These are phyloP conservation scores for Microstegium vimineum DNA, from an alignment of 176 grass and related monocot species.

Conservation along the genomic window DNA sequence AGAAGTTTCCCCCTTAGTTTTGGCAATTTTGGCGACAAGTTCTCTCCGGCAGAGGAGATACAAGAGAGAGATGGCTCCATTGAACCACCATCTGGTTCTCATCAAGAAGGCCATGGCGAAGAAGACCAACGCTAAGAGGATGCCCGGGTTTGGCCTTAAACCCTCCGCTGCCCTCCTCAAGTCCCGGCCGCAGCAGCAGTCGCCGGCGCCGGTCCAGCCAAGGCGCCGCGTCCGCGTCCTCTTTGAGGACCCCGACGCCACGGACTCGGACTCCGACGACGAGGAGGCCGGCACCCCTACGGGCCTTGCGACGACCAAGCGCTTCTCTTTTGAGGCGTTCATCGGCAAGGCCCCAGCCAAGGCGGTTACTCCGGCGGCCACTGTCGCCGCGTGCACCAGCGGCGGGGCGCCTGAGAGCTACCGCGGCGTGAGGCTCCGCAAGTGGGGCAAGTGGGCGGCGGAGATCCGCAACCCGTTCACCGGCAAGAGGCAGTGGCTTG, in stretches of 20 bases:
- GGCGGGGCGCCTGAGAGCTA: slow-evolving; percentile 22
- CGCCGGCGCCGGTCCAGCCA: neutral
- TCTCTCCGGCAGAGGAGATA: neutral
- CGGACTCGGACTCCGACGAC: slow-evolving; percentile 66
- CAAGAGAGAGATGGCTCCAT: slow-evolving; percentile 34
- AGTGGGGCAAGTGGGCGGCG: slow-evolving; percentile 94
- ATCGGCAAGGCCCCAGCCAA: slow-evolving; percentile 28
- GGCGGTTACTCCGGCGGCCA: neutral
- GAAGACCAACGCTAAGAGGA: slow-evolving; percentile 36
- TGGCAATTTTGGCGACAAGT: slow-evolving; percentile 39
- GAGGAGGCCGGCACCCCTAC: neutral
- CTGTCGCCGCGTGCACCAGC: slow-evolving; percentile 10
- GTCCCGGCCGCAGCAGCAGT: slow-evolving; percentile 10
- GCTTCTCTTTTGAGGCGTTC: slow-evolving; percentile 43
- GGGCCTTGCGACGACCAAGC: neutral
- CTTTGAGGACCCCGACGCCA: slow-evolving; percentile 75
- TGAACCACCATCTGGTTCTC: slow-evolving; percentile 26
- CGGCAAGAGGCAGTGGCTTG: slow-evolving; percentile 75
- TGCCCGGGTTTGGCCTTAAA: slow-evolving; percentile 39
- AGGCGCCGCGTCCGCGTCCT: slow-evolving; percentile 55
- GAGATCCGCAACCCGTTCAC: slow-evolving; percentile 91
- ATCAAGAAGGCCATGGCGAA: slow-evolving; percentile 33
- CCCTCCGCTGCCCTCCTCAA: slow-evolving; percentile 22
- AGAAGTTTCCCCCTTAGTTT: slow-evolving; percentile 44
- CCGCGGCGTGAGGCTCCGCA: slow-evolving; percentile 70